Evolutionary conservation across 345 rosid genomes (phyloP), one percentile per base, ranked within the genome.

Genomic region (Tarenaya hassleriana): DNA sequence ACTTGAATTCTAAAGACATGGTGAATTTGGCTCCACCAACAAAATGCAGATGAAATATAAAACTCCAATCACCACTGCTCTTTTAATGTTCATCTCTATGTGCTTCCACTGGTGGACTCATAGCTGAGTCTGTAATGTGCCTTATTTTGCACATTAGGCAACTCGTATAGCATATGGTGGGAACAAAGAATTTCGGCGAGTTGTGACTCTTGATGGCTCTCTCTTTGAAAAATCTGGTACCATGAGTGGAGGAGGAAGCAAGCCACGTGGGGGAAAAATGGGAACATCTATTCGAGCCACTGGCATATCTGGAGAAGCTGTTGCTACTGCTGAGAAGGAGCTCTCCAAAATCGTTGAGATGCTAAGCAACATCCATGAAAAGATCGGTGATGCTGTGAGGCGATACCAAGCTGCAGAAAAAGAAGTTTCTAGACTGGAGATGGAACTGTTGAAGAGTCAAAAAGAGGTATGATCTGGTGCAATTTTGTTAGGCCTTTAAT

Each of bases 211-310:
- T 47, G 95, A 92, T 46, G 98, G 98, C 43, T 84, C 94, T 44
- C 94, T 92, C 57, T 85, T 92, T 58, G 96, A 88, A 76, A 83
- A 79, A 69, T 85, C 95, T 66, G 98, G 98, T 55, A 92, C 98
- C 8, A 88, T 92, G 96, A 92, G 88, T 63, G 98, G 98, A 41
- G 98, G 98, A 16, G 98, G 98, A 75, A 64, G 77, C 63, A 88
- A 79, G 77, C 97, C 96, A 47, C 86, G 88, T 27, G 96, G 96
- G 44, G 96, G 98, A 42, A 91, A 79, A 79, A 91, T 91, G 86
- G 98, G 98, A 14, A 83, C 98, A 49, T 82, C 86, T 63, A 72
- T 91, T 77, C 88, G 90, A 60, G 76, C 81, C 31, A 43, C 80
- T 16, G 87, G 79, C 55, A 90, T 88, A 48, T 82, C 96, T 47